These are phyloP conservation scores for Coprinopsis cinerea DNA, from an alignment of 768 basidiomycete species.

Conservation along the genomic window DNA sequence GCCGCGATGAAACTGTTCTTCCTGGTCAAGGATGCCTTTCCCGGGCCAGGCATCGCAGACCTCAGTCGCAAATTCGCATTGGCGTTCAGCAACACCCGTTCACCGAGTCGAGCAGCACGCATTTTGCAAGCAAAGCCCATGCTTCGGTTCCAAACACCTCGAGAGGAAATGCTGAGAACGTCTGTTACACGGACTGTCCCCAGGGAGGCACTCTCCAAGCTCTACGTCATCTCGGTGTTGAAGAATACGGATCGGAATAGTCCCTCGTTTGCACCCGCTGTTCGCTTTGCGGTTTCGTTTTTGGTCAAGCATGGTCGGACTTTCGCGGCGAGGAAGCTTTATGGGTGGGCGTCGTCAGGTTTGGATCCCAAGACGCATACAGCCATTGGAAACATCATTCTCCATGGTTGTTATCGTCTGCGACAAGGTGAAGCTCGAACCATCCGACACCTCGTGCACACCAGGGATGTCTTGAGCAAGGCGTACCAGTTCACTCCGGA, in stretches of 20 bases:
- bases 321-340: slow-evolving; percentile 39
- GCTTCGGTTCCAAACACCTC: background rate
- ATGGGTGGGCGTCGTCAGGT: slow-evolving; percentile 21
- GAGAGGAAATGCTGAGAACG: background rate
- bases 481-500: slow-evolving; percentile 53
- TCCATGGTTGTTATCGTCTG: slow-evolving; percentile 35
- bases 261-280: slow-evolving; percentile 17
- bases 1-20: slow-evolving; percentile 27
- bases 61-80: slow-evolving; percentile 5
- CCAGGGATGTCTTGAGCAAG: slow-evolving; percentile 37
- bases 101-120: background rate
- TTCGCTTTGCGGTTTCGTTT: slow-evolving; percentile 30
- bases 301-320: slow-evolving; percentile 37
- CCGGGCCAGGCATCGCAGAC: slow-evolving; percentile 17
- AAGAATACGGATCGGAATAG: background rate
- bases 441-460: slow-evolving; percentile 35
- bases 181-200: background rate
- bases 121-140: background rate
- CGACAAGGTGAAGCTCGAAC: slow-evolving; percentile 36
- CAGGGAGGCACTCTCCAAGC: background rate
- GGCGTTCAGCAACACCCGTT: slow-evolving; percentile 22
- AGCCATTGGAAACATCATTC: slow-evolving; percentile 49
- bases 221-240: background rate
- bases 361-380: slow-evolving; percentile 32
- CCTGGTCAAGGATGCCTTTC: slow-evolving; percentile 15